Base-by-base conservation (phyloP, 164 flowering plant species). In the Hamamelis virginiana region DNA sequence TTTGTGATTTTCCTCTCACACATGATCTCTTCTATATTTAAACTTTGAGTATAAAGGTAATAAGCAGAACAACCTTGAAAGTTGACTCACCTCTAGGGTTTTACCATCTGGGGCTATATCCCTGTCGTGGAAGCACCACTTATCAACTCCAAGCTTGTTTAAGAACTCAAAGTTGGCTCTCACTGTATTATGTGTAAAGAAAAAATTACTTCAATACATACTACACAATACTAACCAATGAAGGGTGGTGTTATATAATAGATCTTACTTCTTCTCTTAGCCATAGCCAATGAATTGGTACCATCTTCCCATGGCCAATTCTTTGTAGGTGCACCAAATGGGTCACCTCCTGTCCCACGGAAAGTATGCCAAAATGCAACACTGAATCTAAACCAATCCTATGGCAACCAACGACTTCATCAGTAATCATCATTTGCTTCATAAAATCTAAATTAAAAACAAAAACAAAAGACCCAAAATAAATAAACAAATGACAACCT, bases 301-400 rank as follows among this genome's bases (percentile, higher is more conserved):
- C 99, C 99, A 78, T 95, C 99, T 81, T 95, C 99, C 99, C 99
- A 92, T 4, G 99, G 99, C 99, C 99, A 95, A 61, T 52, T n/a
- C 80, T 95, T 92, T 26, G 99, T 95, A 22, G 91, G 78, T 1
- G 89, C 86, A 71, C 99, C 99, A 83, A 95, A 95, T 14, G 96
- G 96, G 50, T 95, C 99, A 51, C 75, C 91, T 66, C 99, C 97
- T 1, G 92, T 87, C 33, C 98, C 98, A 69, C 98, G 91, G 76
- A 95, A 95, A 59, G 98, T 95, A 67, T 95, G 99, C 99, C 99
- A 95, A 82, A 92, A 95, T 14, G 99, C 99, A 79, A 95, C 87
- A 75, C 98, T 95, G 69, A 95, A 95, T 80, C 98, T 86, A 83
- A 90, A 15, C 99, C 99, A 95, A 67, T 92, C 99, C 98, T 95